Evolutionary conservation across 1,139 yeast genomes (phyloP).

Genomic region (Kazachstania sp.): DNA sequence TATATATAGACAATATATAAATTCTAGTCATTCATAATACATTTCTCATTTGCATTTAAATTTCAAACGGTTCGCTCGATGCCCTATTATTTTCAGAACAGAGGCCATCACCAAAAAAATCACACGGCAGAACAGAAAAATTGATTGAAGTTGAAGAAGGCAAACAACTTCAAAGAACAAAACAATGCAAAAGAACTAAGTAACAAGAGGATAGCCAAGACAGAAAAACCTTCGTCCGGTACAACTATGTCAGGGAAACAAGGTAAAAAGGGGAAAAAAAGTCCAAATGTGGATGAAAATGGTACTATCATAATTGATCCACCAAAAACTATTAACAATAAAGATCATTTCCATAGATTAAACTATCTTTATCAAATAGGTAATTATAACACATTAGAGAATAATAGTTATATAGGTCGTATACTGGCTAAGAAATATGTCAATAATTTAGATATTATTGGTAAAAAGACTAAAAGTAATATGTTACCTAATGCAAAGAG

Average conservation of each 20-base stretch:
- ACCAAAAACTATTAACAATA: conserved; percentile 18
- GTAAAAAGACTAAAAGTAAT: conserved; percentile 23
- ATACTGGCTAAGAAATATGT: conserved; percentile 20
- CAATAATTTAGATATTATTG: conserved; percentile 20
- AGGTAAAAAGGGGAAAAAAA: conserved; percentile 1
- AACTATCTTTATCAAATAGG: conserved; percentile 27
- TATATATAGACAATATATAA: neutral
- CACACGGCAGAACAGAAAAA: too few relatives aligned
- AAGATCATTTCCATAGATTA: conserved; percentile 26
- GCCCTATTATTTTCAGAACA: too few relatives aligned
- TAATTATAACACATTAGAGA: conserved; percentile 12
- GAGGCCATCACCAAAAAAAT: too few relatives aligned
- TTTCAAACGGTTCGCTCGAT: too few relatives aligned
- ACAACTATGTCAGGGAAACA: neutral
- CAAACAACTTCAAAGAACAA: too few relatives aligned
- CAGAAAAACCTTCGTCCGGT: too few relatives aligned
- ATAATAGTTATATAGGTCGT: conserved; percentile 3
- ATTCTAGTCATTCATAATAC: too few relatives aligned
- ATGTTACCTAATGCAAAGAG: conserved; percentile 25
- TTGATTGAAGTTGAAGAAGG: too few relatives aligned
- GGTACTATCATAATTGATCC: conserved; percentile 17
- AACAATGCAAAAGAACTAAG: too few relatives aligned
- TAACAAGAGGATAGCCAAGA: too few relatives aligned
- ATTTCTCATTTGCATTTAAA: too few relatives aligned
- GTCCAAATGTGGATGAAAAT: conserved; percentile 13